Evolutionary conservation across 345 rosid species (phyloP), one percentile per base, ranked within the genome.

Genomic region (Schrenkiella parvula): DNA sequence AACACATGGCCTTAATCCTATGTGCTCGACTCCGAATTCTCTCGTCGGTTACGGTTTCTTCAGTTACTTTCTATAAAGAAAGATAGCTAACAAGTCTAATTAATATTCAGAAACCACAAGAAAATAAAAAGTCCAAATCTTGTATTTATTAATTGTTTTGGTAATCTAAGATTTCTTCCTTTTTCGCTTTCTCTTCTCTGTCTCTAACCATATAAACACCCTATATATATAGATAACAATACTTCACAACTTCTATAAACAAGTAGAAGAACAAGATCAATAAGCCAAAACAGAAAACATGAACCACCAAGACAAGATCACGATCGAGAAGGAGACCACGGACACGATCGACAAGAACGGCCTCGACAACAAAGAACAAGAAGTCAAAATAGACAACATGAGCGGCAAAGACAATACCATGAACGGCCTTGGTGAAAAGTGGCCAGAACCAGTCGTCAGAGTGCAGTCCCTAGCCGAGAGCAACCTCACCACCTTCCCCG

Each of bases 371-470:
- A 67, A 71, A 61, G 66, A 70, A 18, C 53, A 54, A 13, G 48
- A 47, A 70, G 48, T 58, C 48, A 47, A 59, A 12, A 61, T 15
- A 50, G 74, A 31, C 54, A 62, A 15, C 17, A 62, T 42, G 38
- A 52, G 70, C 1, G 54, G 64, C 23, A 35, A 66, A 15, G 53
- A 48, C 28, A 44, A 34, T 37, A 66, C 39, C 50, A 39, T 28
- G 60, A 39, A 47, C 9, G 29, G 68, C 25, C 59, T 66, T 22
- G 54, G 54, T 1, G 47, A 64, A 76, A 89, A 83, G n/a, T 95
- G 99, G 99, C 99, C 99, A 3, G 99, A 95, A 68, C 99, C 97
- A 1, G 76, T 91, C 13, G 82, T 91, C 62, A 91, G 99, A 2
- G 99, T 95, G 74, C 99, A 91, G 64, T 84, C 96, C 42, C 78